A percentile compares a stretch with the other conserved stretches of the same genome.
These are phyloP conservation scores for Pichia sorboxylosa DNA, from an alignment of 1,139 yeast genomes.

Conservation along the genomic window DNA sequence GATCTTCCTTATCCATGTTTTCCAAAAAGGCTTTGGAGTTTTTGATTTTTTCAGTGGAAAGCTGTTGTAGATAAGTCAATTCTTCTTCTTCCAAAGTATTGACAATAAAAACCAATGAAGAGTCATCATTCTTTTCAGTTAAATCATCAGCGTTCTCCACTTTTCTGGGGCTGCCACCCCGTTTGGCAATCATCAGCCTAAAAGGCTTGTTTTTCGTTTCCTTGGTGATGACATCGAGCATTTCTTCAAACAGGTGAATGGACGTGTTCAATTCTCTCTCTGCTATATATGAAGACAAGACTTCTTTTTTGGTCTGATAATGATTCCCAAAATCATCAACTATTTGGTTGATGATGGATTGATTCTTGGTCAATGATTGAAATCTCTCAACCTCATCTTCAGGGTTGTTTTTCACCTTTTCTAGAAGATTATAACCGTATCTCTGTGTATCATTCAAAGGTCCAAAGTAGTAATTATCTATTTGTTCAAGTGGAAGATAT, in stretches of 20 bases:
- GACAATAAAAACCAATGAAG: conserved; percentile 7
- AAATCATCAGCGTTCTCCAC: neutral
- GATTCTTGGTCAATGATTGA: too few relatives aligned
- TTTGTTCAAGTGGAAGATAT: conserved; percentile 62
- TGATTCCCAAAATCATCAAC: conserved; percentile 19
- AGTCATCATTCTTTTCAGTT: neutral
- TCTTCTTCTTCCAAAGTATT: conserved; percentile 8
- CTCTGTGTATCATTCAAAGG: too few relatives aligned
- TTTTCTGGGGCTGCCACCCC: neutral
- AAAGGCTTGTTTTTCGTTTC: conserved; percentile 21
- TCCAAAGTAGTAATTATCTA: conserved; percentile 50
- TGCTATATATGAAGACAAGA: conserved; percentile 44
- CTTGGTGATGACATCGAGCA: conserved; percentile 33
- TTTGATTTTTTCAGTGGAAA: conserved; percentile 9
- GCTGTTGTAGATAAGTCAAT: conserved; percentile 9
- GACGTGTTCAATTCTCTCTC: conserved; percentile 62
- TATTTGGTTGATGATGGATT: conserved; percentile 10
- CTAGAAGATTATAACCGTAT: conserved; percentile 7
- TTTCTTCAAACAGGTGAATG: conserved; percentile 40
- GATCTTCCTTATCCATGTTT: conserved; percentile 1
- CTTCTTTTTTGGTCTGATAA: conserved; percentile 21
- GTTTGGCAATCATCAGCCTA: conserved; percentile 15
- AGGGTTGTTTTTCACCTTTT: neutral
- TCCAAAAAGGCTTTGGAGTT: conserved; percentile 3
- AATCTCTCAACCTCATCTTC: conserved; percentile 4